phyloP scores from a whole-genome alignment of 2,329 filamentous ascomycete genomes.

The Neopestalotiopsis sp. region DNA sequence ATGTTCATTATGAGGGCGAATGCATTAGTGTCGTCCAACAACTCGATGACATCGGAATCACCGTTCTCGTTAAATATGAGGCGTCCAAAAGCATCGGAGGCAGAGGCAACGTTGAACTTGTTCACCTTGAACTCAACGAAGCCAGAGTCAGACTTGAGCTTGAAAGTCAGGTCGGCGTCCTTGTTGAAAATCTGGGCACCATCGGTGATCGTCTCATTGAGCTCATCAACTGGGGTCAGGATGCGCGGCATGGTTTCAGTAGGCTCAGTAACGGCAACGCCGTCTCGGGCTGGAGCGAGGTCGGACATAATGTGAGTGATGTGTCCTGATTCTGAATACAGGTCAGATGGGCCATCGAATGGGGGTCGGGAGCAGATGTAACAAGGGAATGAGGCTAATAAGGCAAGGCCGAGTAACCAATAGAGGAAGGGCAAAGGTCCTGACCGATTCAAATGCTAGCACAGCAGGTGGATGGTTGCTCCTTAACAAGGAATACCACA shows the following conservation, averaged over 20 bases:
- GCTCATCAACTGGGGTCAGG: constrained; percentile 6
- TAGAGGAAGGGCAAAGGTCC: background rate
- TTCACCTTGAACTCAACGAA: constrained; percentile 12
- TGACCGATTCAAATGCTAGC: background rate
- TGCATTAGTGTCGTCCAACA: constrained; percentile 27
- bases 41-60: constrained; percentile 20
- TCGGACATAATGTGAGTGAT: background rate
- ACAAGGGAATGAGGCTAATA: background rate
- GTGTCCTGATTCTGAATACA: background rate
- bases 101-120: background rate
- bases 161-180: constrained; percentile 3
- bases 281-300: background rate
- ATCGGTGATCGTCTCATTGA: background rate
- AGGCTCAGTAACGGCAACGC: background rate
- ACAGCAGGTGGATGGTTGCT: too few species aligned
- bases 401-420: background rate
- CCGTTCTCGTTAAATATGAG: constrained; percentile 23
- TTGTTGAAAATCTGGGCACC: background rate
- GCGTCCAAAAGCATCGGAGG: constrained; percentile 28
- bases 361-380: background rate
- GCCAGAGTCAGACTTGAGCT: background rate
- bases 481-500: too few species aligned
- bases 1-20: constrained; percentile 29
- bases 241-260: background rate
- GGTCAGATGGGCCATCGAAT: background rate